Base-by-base conservation (phyloP, 495 filamentous ascomycete genomes). In the Zalerion maritima region DNA sequence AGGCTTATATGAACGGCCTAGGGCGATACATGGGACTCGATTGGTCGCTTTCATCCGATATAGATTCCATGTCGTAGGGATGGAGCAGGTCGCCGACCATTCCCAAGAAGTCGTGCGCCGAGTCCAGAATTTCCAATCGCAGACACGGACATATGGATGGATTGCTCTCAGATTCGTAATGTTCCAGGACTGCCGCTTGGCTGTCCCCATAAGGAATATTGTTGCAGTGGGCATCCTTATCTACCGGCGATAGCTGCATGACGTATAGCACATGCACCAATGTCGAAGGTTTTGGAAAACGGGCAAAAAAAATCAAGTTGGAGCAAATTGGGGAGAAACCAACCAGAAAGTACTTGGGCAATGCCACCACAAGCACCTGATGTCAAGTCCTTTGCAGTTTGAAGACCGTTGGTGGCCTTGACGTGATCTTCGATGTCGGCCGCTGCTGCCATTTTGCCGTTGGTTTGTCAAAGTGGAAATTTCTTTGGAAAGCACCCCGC, bases 291-390 rank as follows among this genome's bases (percentile, higher is more conserved):
- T 14, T 15, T 28, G 21, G 34, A 16, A 6, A 6, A 26, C 15
- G 24, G 18, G 16, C 14, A 24, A 25, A 24, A 12, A 6, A 14
- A 32, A 22, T 6, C 11, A 26, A 15, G 20, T 24, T 14, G 15
- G 31, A 23, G 21, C 18, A 23, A 16, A 13, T 18, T 29, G 27
- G 15, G 15, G 20, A 29, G 22, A 28, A 37, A 69, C 78, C 53
- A 57, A 94, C 89, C 89, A 38, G 94, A 67, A 34, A 99, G 57
- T 21, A 99, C 89, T 54, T 96, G 91, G 14, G 91, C 87, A 40
- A 94, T 67, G 32, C 89, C 89, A 36, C 89, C 89, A 7, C 71
- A 79, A 35, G 91, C 89, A 31, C 89, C 89, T 13, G 89, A 73
- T 47, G 84, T 75, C 32, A 96, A 60, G 54, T 99, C 91, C 60